Evolutionary conservation across 805 yeast species (phyloP).

Genomic region (Spathaspora arborariae): DNA sequence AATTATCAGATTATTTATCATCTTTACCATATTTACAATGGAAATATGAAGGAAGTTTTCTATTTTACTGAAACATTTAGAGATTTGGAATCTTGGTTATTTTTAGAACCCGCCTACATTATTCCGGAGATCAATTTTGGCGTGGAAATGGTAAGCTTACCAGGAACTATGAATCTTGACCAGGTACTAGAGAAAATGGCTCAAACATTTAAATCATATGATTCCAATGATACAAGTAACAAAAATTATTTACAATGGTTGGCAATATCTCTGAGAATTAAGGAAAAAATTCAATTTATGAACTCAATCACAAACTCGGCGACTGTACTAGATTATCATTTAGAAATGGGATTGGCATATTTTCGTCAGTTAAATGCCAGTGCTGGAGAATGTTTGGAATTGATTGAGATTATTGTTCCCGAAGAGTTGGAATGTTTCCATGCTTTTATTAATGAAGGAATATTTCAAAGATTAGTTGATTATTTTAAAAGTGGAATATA

Average conservation of each 20-base stretch:
- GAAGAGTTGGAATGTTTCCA: not conserved
- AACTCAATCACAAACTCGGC: conserved; percentile 6
- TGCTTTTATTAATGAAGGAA: not conserved
- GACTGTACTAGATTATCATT: conserved; percentile 15
- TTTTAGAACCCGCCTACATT: not conserved
- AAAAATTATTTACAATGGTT: conserved; percentile 6
- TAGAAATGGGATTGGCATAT: conserved; percentile 7
- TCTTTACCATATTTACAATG: not conserved
- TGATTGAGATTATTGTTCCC: conserved; percentile 7
- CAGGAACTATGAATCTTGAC: not conserved
- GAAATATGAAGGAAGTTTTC: conserved; percentile 1
- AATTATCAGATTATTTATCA: not conserved
- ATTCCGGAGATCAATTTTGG: not conserved
- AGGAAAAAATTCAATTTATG: not conserved
- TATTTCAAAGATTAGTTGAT: not conserved
- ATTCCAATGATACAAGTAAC: not conserved
- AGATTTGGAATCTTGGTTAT: conserved; percentile 4
- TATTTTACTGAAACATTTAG: conserved; percentile 3
- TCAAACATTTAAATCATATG: conserved; percentile 1
- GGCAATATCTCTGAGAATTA: conserved; percentile 1
- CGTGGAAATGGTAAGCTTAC: not conserved
- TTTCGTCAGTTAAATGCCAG: conserved; percentile 3
- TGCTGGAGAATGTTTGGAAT: conserved; percentile 1
- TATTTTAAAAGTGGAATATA: not conserved
- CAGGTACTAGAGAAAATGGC: not conserved